Evolutionary conservation across 1,284 basidiomycete genomes (phyloP).

Genomic region (Ustilago crameri): DNA sequence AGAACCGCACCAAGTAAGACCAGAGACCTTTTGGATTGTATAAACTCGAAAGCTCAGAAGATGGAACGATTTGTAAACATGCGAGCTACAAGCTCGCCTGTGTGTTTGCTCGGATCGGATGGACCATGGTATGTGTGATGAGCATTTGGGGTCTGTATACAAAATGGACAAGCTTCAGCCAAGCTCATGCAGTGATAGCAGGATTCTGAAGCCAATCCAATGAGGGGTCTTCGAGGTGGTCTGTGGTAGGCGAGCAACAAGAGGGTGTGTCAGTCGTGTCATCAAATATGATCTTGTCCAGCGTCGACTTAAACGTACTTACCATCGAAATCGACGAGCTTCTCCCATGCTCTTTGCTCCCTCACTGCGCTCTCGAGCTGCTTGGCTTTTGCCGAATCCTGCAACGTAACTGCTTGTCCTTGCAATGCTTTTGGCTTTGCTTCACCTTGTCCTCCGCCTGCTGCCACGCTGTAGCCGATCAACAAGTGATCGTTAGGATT

Average conservation of each 20-base stretch:
- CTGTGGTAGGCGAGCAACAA: slow-evolving; percentile 10
- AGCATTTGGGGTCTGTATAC: not conserved
- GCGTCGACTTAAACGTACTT: slow-evolving; percentile 2
- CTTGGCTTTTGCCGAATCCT: slow-evolving; percentile 9
- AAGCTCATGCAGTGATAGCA: slow-evolving; percentile 25
- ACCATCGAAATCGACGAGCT: slow-evolving; percentile 46
- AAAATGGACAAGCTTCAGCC: not conserved
- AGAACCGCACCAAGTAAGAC: slow-evolving; percentile 77
- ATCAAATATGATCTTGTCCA: not conserved
- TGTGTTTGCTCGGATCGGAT: no score
- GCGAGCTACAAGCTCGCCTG: no score
- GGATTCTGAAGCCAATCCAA: slow-evolving; percentile 44
- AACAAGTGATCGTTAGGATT: slow-evolving; percentile 10
- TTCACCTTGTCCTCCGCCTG: slow-evolving; percentile 4
- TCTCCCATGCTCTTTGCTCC: slow-evolving; percentile 24
- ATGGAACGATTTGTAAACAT: no score
- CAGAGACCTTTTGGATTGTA: no score
- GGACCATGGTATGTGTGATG: slow-evolving; percentile 2
- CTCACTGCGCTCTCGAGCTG: slow-evolving; percentile 24
- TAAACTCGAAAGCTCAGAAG: no score
- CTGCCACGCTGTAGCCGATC: slow-evolving; percentile 16
- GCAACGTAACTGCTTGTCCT: slow-evolving; percentile 13
- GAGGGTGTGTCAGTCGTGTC: not conserved
- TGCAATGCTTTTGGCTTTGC: slow-evolving; percentile 24
- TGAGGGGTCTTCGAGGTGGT: slow-evolving; percentile 43